Percentiles rank a stretch among this genome's conserved stretches.
Conservation (phyloP, 768 basidiomycete species). For the Russula virescens region DNA sequence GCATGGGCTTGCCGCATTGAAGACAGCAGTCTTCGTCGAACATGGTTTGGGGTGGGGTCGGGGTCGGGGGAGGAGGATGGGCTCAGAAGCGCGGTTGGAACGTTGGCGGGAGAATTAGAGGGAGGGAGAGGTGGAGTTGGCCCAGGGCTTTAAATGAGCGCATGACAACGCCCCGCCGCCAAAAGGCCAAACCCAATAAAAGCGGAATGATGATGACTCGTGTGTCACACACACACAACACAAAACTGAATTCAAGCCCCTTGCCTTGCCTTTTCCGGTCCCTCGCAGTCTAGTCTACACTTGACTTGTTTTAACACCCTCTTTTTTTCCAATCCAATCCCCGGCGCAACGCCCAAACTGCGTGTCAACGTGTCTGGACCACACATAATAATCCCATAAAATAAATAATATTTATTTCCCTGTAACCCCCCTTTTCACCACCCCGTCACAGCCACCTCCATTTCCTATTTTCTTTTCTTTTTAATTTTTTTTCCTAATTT, state of each 20-base stretch:
- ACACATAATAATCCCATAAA: neutral
- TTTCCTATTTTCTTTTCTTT: too few species aligned
- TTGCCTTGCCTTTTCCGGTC: neutral
- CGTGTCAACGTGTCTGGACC: conserved; percentile 14
- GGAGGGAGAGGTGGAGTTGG: neutral
- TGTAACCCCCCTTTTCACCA: neutral
- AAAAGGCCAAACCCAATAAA: neutral
- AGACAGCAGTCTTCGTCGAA: conserved; percentile 30
- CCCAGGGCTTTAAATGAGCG: conserved; percentile 11
- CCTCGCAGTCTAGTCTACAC: conserved; percentile 5
- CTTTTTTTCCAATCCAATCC: neutral
- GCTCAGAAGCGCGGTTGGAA: neutral
- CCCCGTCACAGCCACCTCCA: conserved; percentile 13
- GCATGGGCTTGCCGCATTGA: conserved; percentile 27
- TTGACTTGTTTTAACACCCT: too few species aligned
- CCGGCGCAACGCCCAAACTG: conserved; percentile 14
- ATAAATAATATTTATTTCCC: neutral
- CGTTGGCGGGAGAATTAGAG: conserved; percentile 5
- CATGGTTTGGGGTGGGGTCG: conserved; percentile 17
- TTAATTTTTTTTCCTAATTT: too few species aligned
- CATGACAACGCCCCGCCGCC: conserved; percentile 16
- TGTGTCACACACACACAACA: neutral
- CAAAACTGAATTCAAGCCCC: too few species aligned
- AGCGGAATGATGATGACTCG: conserved; percentile 15
- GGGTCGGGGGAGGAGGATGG: neutral